Evolutionary conservation across 2,329 filamentous ascomycete species (phyloP).

Genomic region (Paecilomyces sp.): DNA sequence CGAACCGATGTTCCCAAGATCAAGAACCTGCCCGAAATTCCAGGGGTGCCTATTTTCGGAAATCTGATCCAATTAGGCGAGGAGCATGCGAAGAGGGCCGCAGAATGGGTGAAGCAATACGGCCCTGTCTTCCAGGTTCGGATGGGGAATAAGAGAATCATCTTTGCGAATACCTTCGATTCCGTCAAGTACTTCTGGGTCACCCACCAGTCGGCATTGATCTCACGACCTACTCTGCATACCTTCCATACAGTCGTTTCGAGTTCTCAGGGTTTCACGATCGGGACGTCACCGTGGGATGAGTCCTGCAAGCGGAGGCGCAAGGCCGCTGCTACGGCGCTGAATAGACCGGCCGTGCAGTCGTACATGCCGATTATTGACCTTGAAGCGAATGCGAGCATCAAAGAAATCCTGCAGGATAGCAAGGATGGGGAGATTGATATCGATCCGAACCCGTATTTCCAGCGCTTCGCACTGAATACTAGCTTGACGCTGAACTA

Average conservation of each 20-base stretch:
- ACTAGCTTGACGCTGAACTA: conserved; percentile 74
- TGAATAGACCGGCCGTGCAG: conserved; percentile 69
- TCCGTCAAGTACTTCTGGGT: conserved; percentile 68
- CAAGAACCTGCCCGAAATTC: conserved; percentile 55
- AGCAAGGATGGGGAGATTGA: conserved; percentile 55
- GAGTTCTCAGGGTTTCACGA: conserved; percentile 69
- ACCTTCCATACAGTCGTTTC: conserved; percentile 78
- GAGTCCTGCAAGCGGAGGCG: conserved; percentile 70
- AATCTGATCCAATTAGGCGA: conserved; percentile 56
- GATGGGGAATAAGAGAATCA: conserved; percentile 47
- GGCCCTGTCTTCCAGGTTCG: conserved; percentile 54
- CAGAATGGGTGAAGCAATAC: conserved; percentile 53
- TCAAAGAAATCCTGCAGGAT: conserved; percentile 64
- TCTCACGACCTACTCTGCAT: conserved; percentile 70
- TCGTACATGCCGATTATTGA: conserved; percentile 79
- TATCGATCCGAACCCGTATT: conserved; percentile 65
- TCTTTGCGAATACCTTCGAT: conserved; percentile 74
- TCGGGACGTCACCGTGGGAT: conserved; percentile 78
- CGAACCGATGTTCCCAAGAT: conserved; percentile 54
- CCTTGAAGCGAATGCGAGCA: conserved; percentile 63
- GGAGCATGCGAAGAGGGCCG: conserved; percentile 49
- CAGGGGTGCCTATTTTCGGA: conserved; percentile 56
- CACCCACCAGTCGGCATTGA: conserved; percentile 68
- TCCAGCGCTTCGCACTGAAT: conserved; percentile 69
- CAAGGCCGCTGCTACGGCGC: conserved; percentile 70